These are phyloP conservation scores for Teratosphaeria viscida DNA, from an alignment of 2,329 filamentous ascomycete genomes.

Conservation along the genomic window DNA sequence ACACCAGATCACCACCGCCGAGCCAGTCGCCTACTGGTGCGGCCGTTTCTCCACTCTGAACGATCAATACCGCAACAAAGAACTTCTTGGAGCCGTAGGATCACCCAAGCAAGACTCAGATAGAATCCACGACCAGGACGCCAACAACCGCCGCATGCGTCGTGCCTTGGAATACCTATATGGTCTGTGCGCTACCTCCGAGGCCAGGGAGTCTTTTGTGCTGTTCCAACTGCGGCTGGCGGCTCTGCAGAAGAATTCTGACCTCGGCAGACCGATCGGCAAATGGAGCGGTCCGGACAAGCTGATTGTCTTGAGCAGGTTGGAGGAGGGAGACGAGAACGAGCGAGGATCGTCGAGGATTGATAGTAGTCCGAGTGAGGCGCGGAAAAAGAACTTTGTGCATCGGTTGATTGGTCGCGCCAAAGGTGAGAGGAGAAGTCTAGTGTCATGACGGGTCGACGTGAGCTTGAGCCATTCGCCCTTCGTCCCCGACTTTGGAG, in stretches of 20 bases:
- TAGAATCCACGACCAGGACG: slow-evolving; percentile 20
- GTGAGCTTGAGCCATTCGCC: neutral
- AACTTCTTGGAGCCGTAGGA: slow-evolving; percentile 24
- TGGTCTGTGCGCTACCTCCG: slow-evolving; percentile 17
- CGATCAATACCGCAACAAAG: slow-evolving; percentile 43
- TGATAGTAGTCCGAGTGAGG: slow-evolving; percentile 7
- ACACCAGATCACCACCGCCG: slow-evolving; percentile 11
- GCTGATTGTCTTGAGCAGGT: slow-evolving; percentile 4
- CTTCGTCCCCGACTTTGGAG: too few species aligned
- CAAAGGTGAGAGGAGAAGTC: slow-evolving; percentile 9
- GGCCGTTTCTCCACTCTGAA: slow-evolving; percentile 50
- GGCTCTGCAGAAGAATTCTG: slow-evolving; percentile 9
- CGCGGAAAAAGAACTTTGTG: slow-evolving; percentile 23
- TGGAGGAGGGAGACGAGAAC: neutral
- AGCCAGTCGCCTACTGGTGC: slow-evolving; percentile 47
- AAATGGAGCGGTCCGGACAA: slow-evolving; percentile 7
- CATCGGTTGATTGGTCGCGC: slow-evolving; percentile 24
- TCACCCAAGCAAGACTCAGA: slow-evolving; percentile 14
- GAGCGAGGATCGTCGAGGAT: neutral
- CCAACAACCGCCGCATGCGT: slow-evolving; percentile 18
- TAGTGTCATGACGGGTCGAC: neutral
- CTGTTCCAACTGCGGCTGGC: slow-evolving; percentile 22
- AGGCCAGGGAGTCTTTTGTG: slow-evolving; percentile 20
- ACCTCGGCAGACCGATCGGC: slow-evolving; percentile 13
- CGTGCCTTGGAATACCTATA: slow-evolving; percentile 20